Conservation (phyloP, 2,329 filamentous ascomycete species). For the Mariannaea sp. region DNA sequence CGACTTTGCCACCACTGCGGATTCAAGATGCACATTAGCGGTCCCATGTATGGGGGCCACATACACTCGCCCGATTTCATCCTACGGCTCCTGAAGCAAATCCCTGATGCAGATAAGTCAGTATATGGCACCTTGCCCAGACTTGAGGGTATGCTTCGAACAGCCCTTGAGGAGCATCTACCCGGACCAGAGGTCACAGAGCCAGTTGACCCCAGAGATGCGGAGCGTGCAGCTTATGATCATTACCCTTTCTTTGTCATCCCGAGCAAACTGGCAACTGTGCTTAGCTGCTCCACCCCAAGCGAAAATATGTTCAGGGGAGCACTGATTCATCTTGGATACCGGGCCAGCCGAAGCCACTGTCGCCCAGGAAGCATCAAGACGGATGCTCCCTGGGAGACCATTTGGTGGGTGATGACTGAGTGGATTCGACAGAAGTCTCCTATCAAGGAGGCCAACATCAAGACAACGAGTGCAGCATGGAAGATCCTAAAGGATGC, state of each 20-base stretch:
- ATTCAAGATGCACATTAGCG: slow-evolving; percentile 82
- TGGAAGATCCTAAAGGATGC: slow-evolving; percentile 65
- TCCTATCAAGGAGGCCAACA: slow-evolving; percentile 73
- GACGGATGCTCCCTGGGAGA: slow-evolving; percentile 88
- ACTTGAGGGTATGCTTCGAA: slow-evolving; percentile 89
- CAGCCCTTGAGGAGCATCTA: slow-evolving; percentile 77
- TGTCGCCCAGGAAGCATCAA: slow-evolving; percentile 89
- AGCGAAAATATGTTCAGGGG: slow-evolving; percentile 80
- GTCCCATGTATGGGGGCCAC: slow-evolving; percentile 93
- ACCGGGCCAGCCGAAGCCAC: slow-evolving; percentile 83
- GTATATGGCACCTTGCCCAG: slow-evolving; percentile 80
- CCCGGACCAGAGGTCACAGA: slow-evolving; percentile 44
- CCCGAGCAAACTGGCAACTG: slow-evolving; percentile 73
- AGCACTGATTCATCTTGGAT: slow-evolving; percentile 80
- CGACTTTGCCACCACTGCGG: slow-evolving; percentile 81
- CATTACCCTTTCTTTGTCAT: slow-evolving; percentile 85
- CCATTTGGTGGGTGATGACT: slow-evolving; percentile 90
- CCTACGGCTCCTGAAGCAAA: slow-evolving; percentile 72
- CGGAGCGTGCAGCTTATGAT: slow-evolving; percentile 68
- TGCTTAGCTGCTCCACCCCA: slow-evolving; percentile 79
- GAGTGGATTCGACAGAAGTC: slow-evolving; percentile 86
- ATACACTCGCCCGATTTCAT: slow-evolving; percentile 87
- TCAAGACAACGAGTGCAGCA: slow-evolving; percentile 73
- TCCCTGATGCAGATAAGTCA: slow-evolving; percentile 68
- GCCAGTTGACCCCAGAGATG: slow-evolving; percentile 47